Base-by-base conservation (phyloP, 805 yeast genomes). In the Saturnispora hagleri region DNA sequence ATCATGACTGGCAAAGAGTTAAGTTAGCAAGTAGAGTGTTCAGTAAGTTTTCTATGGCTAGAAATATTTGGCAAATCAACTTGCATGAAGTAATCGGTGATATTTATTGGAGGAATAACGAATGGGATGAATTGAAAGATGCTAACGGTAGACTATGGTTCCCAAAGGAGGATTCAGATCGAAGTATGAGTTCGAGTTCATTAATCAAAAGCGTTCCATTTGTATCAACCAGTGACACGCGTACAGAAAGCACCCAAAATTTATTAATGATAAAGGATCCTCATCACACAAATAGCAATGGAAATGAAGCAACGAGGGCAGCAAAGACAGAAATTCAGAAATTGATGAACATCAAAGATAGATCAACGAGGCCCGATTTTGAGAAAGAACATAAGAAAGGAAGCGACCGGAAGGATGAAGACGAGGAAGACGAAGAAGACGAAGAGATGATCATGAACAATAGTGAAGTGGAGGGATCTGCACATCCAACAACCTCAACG, bases 21-120 rank as follows among this genome's bases (percentile, higher is more conserved):
- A 86, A 86, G 13, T 65, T 79, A n/a, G 82, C 89, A 2, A 82
- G 86, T 6, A 75, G 80, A 53, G 83, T 79, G 1, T 83, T 85
- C 58, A 77, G 81, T 51, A 68, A 65, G 40, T 70, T 71, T 26
- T 69, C 68, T 22, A 70, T 73, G 64, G 65, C 61, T 43, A 73
- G 73, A 52, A 65, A 79, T 61, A 67, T 74, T 5, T 85, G 90
- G 90, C 81, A 84, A 48, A 73, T 85, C 5, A 84, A 81, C 50
- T 60, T 81, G 47, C 71, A 76, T 53, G 93, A 85, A 60, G 64
- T 74, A 31, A 63, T 77, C 12, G 73, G 76, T 51, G 90, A 85
- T 61, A 47, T 73, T 13, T 67, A 72, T 2, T 84, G 89, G 87
- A 64, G 84, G 54, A 33, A 45, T 8, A 60, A 59, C 22, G 80